A percentile compares a stretch with the other conserved stretches of the same genome.
Conservation (phyloP, 179 eudicot species). For the Heliamphora pulchella region DNA sequence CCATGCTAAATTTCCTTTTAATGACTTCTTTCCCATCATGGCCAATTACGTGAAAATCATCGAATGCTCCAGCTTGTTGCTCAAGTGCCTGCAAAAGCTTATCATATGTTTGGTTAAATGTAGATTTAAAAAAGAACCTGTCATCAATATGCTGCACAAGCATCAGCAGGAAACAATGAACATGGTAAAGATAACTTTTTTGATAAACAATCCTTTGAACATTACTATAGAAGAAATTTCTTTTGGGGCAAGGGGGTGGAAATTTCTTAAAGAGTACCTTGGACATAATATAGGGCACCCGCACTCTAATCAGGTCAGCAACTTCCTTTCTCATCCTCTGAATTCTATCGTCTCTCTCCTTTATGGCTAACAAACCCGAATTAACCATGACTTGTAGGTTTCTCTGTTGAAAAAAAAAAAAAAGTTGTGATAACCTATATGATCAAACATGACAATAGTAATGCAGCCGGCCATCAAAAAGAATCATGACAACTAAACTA, state of each 20-base stretch:
- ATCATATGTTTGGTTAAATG: conserved; percentile 5
- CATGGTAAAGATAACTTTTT: not conserved
- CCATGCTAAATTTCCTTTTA: conserved; percentile 58
- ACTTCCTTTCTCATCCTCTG: conserved; percentile 77
- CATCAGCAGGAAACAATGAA: not conserved
- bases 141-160: conserved; percentile 1
- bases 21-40: conserved; percentile 40
- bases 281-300: conserved; percentile 46
- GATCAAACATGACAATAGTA: too few relatives aligned
- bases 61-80: conserved; percentile 57
- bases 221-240: not conserved
- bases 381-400: conserved; percentile 66
- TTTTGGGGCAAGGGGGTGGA: not conserved
- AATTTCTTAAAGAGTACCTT: conserved; percentile 36
- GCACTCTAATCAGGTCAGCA: conserved; percentile 60
- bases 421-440: not conserved
- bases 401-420: conserved; percentile 42
- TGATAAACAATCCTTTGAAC: not conserved
- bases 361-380: conserved; percentile 65
- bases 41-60: conserved; percentile 61
- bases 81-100: conserved; percentile 42
- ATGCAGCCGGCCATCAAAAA: too few relatives aligned
- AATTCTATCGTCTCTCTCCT: conserved; percentile 80
- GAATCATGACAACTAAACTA: not conserved
- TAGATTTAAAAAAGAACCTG: too few relatives aligned